Conservation (phyloP, 306 rosid genomes). For the Vigna hirtella region DNA sequence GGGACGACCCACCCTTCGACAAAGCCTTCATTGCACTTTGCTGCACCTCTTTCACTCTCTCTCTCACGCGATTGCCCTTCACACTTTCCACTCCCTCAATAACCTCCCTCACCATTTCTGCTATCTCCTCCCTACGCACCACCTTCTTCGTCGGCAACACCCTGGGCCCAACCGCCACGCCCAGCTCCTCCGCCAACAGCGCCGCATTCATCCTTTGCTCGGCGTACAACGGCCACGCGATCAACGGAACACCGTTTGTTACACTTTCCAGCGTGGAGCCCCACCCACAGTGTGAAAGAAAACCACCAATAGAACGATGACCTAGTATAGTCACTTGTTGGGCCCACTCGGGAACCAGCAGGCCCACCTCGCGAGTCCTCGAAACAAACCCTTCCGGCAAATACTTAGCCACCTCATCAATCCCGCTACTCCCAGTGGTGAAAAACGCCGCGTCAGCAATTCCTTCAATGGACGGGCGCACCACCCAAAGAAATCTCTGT, state of each 20-base stretch:
- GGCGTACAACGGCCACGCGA: slow-evolving; percentile 67
- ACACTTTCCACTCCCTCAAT: slow-evolving; percentile 26
- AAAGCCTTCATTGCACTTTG: slow-evolving; percentile 39
- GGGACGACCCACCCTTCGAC: slow-evolving; percentile 45
- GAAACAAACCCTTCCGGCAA: slow-evolving; percentile 34
- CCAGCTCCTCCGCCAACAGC: slow-evolving; percentile 54
- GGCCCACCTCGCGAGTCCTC: slow-evolving; percentile 24
- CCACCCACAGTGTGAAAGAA: slow-evolving; percentile 65
- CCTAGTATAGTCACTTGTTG: slow-evolving; percentile 51
- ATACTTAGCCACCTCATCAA: not conserved
- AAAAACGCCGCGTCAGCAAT: slow-evolving; percentile 26
- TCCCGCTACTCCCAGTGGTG: not conserved
- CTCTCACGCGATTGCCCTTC: not conserved
- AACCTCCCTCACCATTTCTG: slow-evolving; percentile 42
- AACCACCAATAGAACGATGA: slow-evolving; percentile 58
- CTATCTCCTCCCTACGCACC: slow-evolving; percentile 56
- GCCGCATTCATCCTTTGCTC: slow-evolving; percentile 71
- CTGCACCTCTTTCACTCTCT: slow-evolving; percentile 36
- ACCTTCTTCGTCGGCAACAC: slow-evolving; percentile 44
- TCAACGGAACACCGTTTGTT: slow-evolving; percentile 54
- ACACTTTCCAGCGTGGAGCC: slow-evolving; percentile 59
- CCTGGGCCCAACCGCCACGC: slow-evolving; percentile 43
- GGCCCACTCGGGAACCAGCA: slow-evolving; percentile 51
- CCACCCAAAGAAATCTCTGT: slow-evolving; percentile 73
- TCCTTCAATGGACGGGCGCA: slow-evolving; percentile 50